Evolutionary conservation across 2,329 filamentous ascomycete species (phyloP).

Genomic region (Cyphellophora attinorum): DNA sequence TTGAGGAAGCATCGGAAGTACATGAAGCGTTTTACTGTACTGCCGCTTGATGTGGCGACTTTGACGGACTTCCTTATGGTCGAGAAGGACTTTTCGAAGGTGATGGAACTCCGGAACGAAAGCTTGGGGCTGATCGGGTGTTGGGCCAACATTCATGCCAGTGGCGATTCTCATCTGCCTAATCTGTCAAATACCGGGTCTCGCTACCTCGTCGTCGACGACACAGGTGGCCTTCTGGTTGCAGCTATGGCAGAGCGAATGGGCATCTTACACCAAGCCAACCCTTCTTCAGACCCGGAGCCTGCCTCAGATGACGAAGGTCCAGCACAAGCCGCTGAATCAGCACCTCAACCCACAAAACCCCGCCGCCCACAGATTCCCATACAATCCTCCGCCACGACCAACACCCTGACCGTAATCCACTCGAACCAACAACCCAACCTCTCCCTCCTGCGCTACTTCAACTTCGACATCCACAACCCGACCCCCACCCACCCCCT

Average conservation of each 20-base stretch:
- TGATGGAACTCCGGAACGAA: slow-evolving; percentile 81
- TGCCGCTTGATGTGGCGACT: slow-evolving; percentile 71
- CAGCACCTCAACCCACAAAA: slow-evolving; percentile 18
- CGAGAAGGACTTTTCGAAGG: slow-evolving; percentile 69
- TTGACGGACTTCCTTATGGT: slow-evolving; percentile 68
- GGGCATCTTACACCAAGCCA: slow-evolving; percentile 59
- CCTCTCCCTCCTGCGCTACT: slow-evolving; percentile 78
- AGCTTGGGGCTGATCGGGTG: slow-evolving; percentile 70
- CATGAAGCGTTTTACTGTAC: slow-evolving; percentile 71
- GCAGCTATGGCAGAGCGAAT: slow-evolving; percentile 82
- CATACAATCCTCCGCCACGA: slow-evolving; percentile 43
- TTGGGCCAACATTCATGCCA: slow-evolving; percentile 75
- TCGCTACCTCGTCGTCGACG: slow-evolving; percentile 76
- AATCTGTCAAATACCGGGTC: slow-evolving; percentile 14
- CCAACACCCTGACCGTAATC: slow-evolving; percentile 71
- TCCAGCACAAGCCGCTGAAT: slow-evolving; percentile 3
- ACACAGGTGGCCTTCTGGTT: slow-evolving; percentile 72
- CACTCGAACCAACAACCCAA: slow-evolving; percentile 82
- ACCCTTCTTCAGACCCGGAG: slow-evolving; percentile 17
- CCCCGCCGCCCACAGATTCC: slow-evolving; percentile 17
- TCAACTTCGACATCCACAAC: slow-evolving; percentile 66
- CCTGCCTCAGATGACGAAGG: slow-evolving; percentile 5
- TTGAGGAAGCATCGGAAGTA: slow-evolving; percentile 91
- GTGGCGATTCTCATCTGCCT: slow-evolving; percentile 28
- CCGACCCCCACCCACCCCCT: slow-evolving; percentile 64